Conservation (phyloP, 75 land plant species). For the Selaginella moellendorffii region DNA sequence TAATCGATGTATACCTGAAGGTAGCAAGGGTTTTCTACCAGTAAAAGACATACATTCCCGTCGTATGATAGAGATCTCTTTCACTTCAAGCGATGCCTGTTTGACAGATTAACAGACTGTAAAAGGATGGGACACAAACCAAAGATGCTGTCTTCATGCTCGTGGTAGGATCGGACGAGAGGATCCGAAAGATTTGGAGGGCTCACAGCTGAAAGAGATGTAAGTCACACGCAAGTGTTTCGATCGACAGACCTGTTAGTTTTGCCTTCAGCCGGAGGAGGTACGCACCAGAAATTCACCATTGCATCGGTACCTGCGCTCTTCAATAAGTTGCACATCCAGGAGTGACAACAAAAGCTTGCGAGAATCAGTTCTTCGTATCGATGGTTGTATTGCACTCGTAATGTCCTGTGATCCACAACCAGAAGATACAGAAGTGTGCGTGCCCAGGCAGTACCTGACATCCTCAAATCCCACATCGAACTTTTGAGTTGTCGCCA, state of each 20-base stretch:
- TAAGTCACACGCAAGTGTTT: too few relatives aligned
- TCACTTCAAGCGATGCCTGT: slow-evolving; percentile 92
- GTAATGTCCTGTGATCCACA: slow-evolving; percentile 58
- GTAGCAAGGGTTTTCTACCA: not conserved
- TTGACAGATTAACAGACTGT: not conserved
- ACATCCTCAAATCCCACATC: slow-evolving; percentile 83
- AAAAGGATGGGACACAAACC: slow-evolving; percentile 27
- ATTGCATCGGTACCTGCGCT: slow-evolving; percentile 93
- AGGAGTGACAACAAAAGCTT: slow-evolving; percentile 1
- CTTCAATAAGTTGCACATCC: slow-evolving; percentile 18
- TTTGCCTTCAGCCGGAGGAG: slow-evolving; percentile 18
- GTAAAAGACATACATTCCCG: slow-evolving; percentile 62
- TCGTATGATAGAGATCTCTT: slow-evolving; percentile 89
- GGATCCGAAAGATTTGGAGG: slow-evolving; percentile 28
- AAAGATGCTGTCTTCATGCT: slow-evolving; percentile 97
- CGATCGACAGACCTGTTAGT: slow-evolving; percentile 31
- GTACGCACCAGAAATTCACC: slow-evolving; percentile 79
- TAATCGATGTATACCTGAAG: slow-evolving; percentile 27
- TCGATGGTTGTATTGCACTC: slow-evolving; percentile 62
- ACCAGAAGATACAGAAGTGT: slow-evolving; percentile 45
- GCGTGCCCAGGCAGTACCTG: slow-evolving; percentile 75
- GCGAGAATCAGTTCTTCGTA: slow-evolving; percentile 78
- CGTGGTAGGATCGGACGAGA: slow-evolving; percentile 64
- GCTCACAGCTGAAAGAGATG: not conserved
- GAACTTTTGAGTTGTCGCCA: slow-evolving; percentile 73